Evolutionary conservation across 768 basidiomycete genomes (phyloP).

Genomic region (Sporobolomyces pararoseus): DNA sequence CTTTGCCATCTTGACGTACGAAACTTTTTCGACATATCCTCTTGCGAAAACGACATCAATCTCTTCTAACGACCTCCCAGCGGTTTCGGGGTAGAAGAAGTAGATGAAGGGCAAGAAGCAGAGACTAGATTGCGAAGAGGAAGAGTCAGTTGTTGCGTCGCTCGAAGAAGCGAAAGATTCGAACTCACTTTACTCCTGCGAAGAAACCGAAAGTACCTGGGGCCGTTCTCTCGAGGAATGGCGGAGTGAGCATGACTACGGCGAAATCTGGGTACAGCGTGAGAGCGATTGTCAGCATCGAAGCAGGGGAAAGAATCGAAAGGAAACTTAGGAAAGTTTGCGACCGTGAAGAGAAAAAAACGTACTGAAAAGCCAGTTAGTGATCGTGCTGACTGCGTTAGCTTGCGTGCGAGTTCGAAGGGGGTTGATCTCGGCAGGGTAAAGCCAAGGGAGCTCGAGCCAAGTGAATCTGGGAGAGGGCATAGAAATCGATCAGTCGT

Average conservation of each 20-base stretch:
- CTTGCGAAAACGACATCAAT: conserved; percentile 53
- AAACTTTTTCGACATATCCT: conserved; percentile 44
- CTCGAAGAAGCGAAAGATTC: too few species aligned
- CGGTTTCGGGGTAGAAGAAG: conserved; percentile 35
- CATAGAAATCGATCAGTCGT: background rate
- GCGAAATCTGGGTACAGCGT: conserved; percentile 15
- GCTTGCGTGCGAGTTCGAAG: conserved; percentile 52
- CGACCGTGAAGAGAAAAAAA: background rate
- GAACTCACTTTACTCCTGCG: conserved; percentile 47
- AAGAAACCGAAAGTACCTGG: conserved; percentile 46
- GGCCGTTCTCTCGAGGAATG: conserved; percentile 41
- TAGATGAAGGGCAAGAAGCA: conserved; percentile 50
- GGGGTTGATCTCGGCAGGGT: conserved; percentile 55
- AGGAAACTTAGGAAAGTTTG: background rate
- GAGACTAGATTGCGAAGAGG: conserved; percentile 41
- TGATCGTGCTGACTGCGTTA: conserved; percentile 51
- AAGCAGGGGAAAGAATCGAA: background rate
- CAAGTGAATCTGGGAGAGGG: background rate
- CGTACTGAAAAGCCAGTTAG: conserved; percentile 50
- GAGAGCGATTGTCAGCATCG: background rate
- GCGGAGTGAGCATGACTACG: conserved; percentile 45
- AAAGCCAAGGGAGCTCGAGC: conserved; percentile 52
- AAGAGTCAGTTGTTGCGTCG: background rate
- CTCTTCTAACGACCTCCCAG: conserved; percentile 51
- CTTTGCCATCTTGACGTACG: conserved; percentile 23